Evolutionary conservation across 2,329 filamentous ascomycete genomes (phyloP), one percentile per base, ranked within the genome.

Genomic region (Paecilomyces variotii): DNA sequence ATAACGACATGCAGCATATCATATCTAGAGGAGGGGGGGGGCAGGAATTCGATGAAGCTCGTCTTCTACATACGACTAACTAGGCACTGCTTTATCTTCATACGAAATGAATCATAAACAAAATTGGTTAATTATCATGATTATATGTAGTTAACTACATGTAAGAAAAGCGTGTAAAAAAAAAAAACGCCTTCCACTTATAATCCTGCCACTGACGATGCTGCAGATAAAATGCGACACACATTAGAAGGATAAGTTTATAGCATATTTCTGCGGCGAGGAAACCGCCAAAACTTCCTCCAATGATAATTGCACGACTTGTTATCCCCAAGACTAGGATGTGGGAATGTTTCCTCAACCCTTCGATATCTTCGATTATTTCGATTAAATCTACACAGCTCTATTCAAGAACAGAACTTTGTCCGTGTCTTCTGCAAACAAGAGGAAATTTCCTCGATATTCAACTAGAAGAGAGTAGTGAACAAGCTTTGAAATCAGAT

Each of bases 271-370:
- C 59, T 73, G 71, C 0, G 74, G n/a, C 74, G 3, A 77, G 61
- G 39, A 72, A 77, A 0, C 74, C 74, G 9, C 74, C 74, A 52
- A 77, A 77, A 57, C 73, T 75, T 1, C 74, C 74, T 7, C 74
- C 74, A 12, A 70, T 72, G 25, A 77, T 67, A 32, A 76, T 67
- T n/a, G 11, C 66, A 68, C 12, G 68, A 61, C 24, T 60, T 51
- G 0, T 66, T 57, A 4, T 57, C 56, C 1, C 64, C 4, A 76
- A 55, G 0, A 61, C 67, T n/a, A n/a, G n/a, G n/a, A n/a, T n/a
- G n/a, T n/a, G 25, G 76, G 72, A 27, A 76, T 67, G 54, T 76
- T 72, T 24, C 74, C 35, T 45, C 14, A 45, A n/a, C 5, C 14
- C 35, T 45, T 45, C 35, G 7, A 45, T 45, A 7, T 45, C 35